Conservation (phyloP, 1,139 yeast genomes). For the Yamadazyma sp. region DNA sequence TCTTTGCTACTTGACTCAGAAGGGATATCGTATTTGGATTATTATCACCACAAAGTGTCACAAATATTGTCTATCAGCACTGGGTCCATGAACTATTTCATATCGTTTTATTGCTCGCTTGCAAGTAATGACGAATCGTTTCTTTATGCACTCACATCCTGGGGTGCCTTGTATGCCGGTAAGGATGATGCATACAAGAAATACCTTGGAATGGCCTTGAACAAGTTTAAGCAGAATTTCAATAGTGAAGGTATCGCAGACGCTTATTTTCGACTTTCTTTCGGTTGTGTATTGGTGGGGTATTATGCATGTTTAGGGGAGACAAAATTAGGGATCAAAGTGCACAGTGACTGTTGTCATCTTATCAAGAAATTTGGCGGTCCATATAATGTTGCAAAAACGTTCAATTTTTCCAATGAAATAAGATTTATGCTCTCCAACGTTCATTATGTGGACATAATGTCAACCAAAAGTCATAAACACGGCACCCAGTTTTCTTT, state of each 20-base stretch:
- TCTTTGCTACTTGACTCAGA: conserved; percentile 16
- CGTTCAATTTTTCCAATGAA: conserved; percentile 20
- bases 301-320: conserved; percentile 40
- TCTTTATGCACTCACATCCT: conserved; percentile 45
- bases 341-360: conserved; percentile 31
- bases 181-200: conserved; percentile 19
- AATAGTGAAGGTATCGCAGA: conserved; percentile 1
- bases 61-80: conserved; percentile 25
- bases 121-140: conserved; percentile 41
- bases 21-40: conserved; percentile 19
- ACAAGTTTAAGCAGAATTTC: conserved; percentile 11
- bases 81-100: conserved; percentile 42
- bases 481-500: conserved; percentile 19
- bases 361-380: conserved; percentile 58
- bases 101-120: conserved; percentile 40
- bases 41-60: conserved; percentile 21
- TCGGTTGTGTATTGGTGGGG: conserved; percentile 8
- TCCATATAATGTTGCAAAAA: conserved; percentile 23
- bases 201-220: conserved; percentile 21
- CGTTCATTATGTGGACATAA: conserved; percentile 24
- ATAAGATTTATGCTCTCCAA: conserved; percentile 20
- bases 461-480: conserved; percentile 18
- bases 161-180: conserved; percentile 34
- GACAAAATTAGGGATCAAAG: conserved; percentile 39
- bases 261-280: conserved; percentile 12